Percentiles rank a stretch among this genome's conserved stretches.
These are phyloP conservation scores for Neurospora terricola DNA, from an alignment of 495 filamentous ascomycete species.

Conservation along the genomic window DNA sequence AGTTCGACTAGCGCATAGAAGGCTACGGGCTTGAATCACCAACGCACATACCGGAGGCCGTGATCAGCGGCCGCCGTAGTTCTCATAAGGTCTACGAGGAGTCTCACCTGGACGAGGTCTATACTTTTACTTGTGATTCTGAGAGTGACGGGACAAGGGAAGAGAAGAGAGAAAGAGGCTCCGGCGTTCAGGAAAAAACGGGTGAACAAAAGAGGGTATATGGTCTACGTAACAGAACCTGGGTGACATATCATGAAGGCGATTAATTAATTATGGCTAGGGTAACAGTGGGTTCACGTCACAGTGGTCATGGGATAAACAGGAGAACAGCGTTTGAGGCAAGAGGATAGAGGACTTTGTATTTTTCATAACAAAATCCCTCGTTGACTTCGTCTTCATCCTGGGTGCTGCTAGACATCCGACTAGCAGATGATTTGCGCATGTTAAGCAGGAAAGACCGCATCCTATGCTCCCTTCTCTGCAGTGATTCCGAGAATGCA, in stretches of 20 bases:
- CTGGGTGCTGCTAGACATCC: neutral
- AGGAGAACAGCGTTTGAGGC: neutral
- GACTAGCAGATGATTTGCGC: neutral
- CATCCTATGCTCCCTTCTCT: constrained; percentile 3
- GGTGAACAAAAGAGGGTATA: neutral
- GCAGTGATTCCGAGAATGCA: constrained; percentile 17
- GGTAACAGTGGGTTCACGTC: neutral
- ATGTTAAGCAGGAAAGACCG: neutral
- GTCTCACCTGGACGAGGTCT: neutral
- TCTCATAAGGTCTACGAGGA: neutral
- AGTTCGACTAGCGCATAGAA: neutral
- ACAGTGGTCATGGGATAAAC: neutral
- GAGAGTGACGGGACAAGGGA: neutral
- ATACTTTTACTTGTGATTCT: neutral
- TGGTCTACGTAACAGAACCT: neutral
- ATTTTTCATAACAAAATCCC: neutral
- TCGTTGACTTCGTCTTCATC: neutral
- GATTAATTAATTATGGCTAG: neutral
- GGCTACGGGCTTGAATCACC: neutral
- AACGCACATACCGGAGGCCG: neutral
- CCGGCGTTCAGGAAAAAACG: neutral
- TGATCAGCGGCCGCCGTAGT: neutral
- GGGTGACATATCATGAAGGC: neutral
- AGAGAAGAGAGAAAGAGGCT: neutral
- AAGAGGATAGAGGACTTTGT: neutral